Evolutionary conservation across 1,139 yeast species (phyloP).

Genomic region (Pichia terricola): DNA sequence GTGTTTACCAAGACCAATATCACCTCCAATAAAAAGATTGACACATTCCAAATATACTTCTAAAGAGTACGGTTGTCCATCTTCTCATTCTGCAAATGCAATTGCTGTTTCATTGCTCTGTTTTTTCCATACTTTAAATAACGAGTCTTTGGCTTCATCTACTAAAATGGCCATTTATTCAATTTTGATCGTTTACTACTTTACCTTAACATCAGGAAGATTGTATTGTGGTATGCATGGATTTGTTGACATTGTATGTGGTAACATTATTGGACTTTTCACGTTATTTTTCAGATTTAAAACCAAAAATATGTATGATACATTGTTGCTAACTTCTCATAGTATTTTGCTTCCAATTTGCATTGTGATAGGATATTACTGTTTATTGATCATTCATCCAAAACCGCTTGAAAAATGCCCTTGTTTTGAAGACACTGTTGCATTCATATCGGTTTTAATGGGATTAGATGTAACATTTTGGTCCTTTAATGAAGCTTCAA

Average conservation of each 20-base stretch:
- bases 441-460: conserved; percentile 80
- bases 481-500: conserved; percentile 15
- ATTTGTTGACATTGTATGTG: conserved; percentile 61
- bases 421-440: conserved; percentile 91
- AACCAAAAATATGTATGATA: conserved; percentile 33
- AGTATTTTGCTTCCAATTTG: conserved; percentile 29
- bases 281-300: conserved; percentile 35
- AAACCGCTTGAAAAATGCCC: conserved; percentile 93
- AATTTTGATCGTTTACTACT: conserved; percentile 39
- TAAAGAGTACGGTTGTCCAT: conserved; percentile 91
- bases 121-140: conserved; percentile 14
- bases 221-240: conserved; percentile 98
- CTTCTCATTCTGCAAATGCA: conserved; percentile 90
- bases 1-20: conserved; percentile 85
- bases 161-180: conserved; percentile 1
- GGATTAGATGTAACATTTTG: conserved; percentile 62
- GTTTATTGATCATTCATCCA: conserved; percentile 59
- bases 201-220: conserved; percentile 68
- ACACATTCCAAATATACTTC: conserved; percentile 86
- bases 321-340: conserved; percentile 21
- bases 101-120: conserved; percentile 60
- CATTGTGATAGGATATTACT: conserved; percentile 28
- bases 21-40: conserved; percentile 86
- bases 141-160: conserved; percentile 30
- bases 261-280: conserved; percentile 51